phyloP scores from a whole-genome alignment of 2,329 filamentous ascomycete species.

The Gyromitra esculenta region DNA sequence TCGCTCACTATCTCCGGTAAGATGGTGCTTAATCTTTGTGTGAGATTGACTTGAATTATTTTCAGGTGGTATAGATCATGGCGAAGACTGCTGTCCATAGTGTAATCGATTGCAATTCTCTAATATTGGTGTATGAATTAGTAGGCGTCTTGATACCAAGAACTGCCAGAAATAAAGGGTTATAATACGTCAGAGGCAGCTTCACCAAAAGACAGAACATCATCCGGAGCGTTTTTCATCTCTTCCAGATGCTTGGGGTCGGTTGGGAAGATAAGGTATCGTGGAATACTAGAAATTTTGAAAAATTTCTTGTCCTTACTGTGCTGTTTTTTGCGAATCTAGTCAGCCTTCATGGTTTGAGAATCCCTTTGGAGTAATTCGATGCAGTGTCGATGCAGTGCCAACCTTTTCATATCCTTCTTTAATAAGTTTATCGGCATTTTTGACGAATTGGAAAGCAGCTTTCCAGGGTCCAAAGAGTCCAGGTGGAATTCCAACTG shows the following conservation, averaged over 20 bases:
- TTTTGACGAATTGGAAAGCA: constrained; percentile 43
- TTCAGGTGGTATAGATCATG: constrained; percentile 48
- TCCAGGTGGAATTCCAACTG: constrained; percentile 52
- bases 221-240: constrained; percentile 46
- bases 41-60: constrained; percentile 53
- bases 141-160: background rate
- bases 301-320: constrained; percentile 49
- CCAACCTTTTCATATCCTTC: constrained; percentile 53
- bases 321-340: constrained; percentile 28
- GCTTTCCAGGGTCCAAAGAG: constrained; percentile 54
- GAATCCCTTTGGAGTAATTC: background rate
- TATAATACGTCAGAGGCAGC: constrained; percentile 35
- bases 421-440: constrained; percentile 41
- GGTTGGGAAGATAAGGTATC: constrained; percentile 53
- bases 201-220: constrained; percentile 51
- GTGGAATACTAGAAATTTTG: constrained; percentile 50
- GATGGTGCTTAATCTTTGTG: constrained; percentile 51
- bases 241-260: constrained; percentile 53
- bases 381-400: background rate
- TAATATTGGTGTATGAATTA: constrained; percentile 4
- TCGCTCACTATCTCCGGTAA: constrained; percentile 52
- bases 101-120: constrained; percentile 42
- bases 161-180: background rate
- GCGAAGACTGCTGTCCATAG: constrained; percentile 37
- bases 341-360: background rate